phyloP scores from a whole-genome alignment of 2,329 filamentous ascomycete genomes.

The Fusarium algeriense region DNA sequence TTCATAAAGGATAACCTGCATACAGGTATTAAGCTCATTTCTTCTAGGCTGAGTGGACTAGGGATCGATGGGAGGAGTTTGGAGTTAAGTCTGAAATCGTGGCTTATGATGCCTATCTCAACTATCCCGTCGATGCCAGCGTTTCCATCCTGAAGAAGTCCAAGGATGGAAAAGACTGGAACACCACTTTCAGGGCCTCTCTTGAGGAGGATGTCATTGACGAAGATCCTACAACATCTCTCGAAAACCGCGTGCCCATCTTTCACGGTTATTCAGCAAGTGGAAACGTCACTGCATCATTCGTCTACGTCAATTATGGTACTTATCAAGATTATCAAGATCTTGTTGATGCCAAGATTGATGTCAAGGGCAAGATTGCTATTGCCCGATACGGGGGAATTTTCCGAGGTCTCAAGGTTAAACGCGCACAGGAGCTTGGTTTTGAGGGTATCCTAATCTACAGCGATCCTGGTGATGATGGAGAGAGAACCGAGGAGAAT shows the following conservation, averaged over 20 bases:
- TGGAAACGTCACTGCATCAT: constrained; percentile 89
- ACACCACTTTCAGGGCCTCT: constrained; percentile 81
- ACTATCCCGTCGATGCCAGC: constrained; percentile 79
- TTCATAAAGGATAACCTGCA: too few relatives aligned
- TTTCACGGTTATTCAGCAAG: constrained; percentile 96
- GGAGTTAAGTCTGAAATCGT: constrained; percentile 74
- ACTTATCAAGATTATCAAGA: constrained; percentile 89
- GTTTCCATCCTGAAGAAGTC: constrained; percentile 71
- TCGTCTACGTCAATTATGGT: constrained; percentile 92
- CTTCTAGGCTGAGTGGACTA: constrained; percentile 76
- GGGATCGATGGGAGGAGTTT: constrained; percentile 78
- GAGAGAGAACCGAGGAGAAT: constrained; percentile 82
- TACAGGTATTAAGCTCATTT: constrained; percentile 16
- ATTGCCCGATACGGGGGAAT: constrained; percentile 86
- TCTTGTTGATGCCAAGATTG: constrained; percentile 78
- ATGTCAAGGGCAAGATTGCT: constrained; percentile 86
- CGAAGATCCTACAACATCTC: constrained; percentile 82
- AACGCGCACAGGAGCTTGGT: constrained; percentile 89
- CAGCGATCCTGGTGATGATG: constrained; percentile 90
- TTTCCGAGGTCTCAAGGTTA: constrained; percentile 92
- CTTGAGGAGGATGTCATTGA: constrained; percentile 87
- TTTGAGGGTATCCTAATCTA: constrained; percentile 90
- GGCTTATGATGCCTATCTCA: constrained; percentile 81
- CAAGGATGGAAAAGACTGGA: constrained; percentile 58
- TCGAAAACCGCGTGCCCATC: constrained; percentile 81